phyloP scores from a whole-genome alignment of 1,284 basidiomycete genomes.

The Somion occarium region DNA sequence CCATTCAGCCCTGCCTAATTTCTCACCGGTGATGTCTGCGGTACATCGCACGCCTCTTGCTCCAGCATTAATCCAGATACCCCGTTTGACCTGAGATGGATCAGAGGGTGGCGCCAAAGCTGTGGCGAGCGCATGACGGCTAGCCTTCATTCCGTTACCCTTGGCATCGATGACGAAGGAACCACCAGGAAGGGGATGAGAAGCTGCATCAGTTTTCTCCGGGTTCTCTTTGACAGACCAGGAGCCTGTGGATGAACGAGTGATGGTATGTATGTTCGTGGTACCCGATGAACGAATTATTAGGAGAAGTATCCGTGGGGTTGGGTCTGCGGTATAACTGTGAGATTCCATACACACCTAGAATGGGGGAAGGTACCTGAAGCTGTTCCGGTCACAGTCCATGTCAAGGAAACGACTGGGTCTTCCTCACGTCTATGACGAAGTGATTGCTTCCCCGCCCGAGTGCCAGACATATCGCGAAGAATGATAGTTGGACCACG shows the following conservation, averaged over 20 bases:
- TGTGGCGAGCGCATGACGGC: slow-evolving; percentile 37
- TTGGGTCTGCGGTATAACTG: slow-evolving; percentile 37
- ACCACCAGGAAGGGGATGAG: slow-evolving; percentile 44
- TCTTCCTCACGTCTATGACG: slow-evolving; percentile 30
- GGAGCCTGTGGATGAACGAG: slow-evolving; percentile 32
- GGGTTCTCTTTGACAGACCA: slow-evolving; percentile 45
- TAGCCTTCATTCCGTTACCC: slow-evolving; percentile 45
- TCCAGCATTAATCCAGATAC: slow-evolving; percentile 50
- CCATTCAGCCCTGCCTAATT: slow-evolving; percentile 56
- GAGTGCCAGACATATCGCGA: slow-evolving; percentile 31
- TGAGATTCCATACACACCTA: neutral
- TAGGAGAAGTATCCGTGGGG: slow-evolving; percentile 56
- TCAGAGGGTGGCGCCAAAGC: slow-evolving; percentile 22
- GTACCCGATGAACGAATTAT: slow-evolving; percentile 56
- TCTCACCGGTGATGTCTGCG: slow-evolving; percentile 57
- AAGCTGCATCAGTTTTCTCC: slow-evolving; percentile 39
- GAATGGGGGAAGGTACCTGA: slow-evolving; percentile 14
- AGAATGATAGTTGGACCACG: slow-evolving; percentile 63
- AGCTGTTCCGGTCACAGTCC: slow-evolving; percentile 46
- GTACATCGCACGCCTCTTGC: slow-evolving; percentile 51
- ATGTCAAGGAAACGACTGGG: slow-evolving; percentile 51
- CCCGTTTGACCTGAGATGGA: slow-evolving; percentile 17
- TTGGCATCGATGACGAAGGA: slow-evolving; percentile 62
- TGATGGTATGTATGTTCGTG: slow-evolving; percentile 53
- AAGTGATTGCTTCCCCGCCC: slow-evolving; percentile 28